Percentiles rank a stretch among this genome's conserved stretches.
phyloP scores from a whole-genome alignment of 306 rosid species.

The Begonia peltatifolia region DNA sequence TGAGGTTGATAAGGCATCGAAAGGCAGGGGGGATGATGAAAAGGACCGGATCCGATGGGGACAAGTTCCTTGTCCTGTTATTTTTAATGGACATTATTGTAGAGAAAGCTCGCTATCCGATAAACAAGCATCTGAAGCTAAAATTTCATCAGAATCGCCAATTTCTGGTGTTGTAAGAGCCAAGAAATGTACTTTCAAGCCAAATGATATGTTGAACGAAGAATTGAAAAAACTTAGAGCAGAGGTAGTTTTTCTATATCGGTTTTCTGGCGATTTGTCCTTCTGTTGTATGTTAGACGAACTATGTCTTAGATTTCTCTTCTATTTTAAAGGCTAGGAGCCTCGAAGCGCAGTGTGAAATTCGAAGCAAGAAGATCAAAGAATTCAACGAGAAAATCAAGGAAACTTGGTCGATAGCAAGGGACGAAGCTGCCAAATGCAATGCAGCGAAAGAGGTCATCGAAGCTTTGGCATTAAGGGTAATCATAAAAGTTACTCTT shows the following conservation, averaged over 20 bases:
- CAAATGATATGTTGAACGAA: conserved; percentile 43
- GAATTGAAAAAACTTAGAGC: conserved; percentile 48
- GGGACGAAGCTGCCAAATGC: conserved; percentile 58
- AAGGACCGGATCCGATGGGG: conserved; percentile 40
- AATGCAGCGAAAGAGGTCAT: conserved; percentile 66
- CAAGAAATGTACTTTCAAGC: conserved; percentile 18
- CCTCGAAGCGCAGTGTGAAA: conserved; percentile 48
- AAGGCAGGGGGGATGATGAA: conserved; percentile 28
- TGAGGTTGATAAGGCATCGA: conserved; percentile 31
- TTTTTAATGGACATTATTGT: conserved; percentile 15
- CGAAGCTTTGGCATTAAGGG: conserved; percentile 60
- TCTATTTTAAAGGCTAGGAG: conserved; percentile 31
- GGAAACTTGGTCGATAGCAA: conserved; percentile 50
- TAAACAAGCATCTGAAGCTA: conserved; percentile 14
- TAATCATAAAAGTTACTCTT: conserved; percentile 13
- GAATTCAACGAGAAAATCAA: conserved; percentile 38
- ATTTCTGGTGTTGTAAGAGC: conserved; percentile 8
- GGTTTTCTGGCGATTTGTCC: background rate
- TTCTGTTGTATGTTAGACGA: background rate
- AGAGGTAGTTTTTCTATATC: conserved; percentile 29
- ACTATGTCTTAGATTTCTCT: background rate
- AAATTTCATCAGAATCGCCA: conserved; percentile 5
- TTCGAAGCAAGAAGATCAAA: conserved; percentile 32
- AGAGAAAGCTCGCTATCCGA: conserved; percentile 26
- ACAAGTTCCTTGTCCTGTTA: conserved; percentile 50